These are phyloP conservation scores for Bathelium albidoporum DNA, from an alignment of 495 filamentous ascomycete genomes.

Conservation along the genomic window DNA sequence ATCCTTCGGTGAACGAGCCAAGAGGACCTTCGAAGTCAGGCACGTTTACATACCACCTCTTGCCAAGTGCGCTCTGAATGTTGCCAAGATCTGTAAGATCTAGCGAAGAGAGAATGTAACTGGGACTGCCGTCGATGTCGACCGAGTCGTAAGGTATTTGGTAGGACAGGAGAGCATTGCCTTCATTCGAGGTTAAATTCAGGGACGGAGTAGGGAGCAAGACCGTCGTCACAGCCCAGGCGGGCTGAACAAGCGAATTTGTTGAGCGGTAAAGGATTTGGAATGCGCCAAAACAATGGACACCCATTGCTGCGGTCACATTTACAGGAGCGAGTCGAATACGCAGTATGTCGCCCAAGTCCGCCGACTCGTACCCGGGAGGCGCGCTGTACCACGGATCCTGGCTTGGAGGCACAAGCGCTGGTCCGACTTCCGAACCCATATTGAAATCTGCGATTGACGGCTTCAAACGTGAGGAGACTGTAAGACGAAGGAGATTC, in stretches of 20 bases:
- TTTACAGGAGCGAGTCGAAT: conserved; percentile 37
- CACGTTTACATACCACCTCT: conserved; percentile 39
- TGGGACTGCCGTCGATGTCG: conserved; percentile 27
- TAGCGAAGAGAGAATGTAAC: conserved; percentile 22
- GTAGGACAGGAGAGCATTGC: conserved; percentile 32
- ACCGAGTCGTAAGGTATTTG: conserved; percentile 38
- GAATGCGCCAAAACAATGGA: conserved; percentile 25
- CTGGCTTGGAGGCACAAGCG: conserved; percentile 25
- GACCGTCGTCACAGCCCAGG: conserved; percentile 42
- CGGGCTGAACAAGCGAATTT: conserved; percentile 33
- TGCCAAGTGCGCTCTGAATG: conserved; percentile 27
- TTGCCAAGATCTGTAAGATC: conserved; percentile 6
- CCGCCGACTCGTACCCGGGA: conserved; percentile 27
- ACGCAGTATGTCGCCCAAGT: conserved; percentile 38
- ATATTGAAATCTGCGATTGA: no score
- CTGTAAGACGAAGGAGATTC: no score
- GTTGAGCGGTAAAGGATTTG: conserved; percentile 46
- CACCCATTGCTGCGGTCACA: conserved; percentile 16
- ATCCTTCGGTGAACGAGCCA: conserved; percentile 35
- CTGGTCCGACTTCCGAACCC: not conserved
- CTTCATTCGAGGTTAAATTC: conserved; percentile 10
- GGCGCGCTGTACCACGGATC: conserved; percentile 43
- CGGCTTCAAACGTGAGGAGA: no score
- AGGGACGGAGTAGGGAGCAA: conserved; percentile 28
- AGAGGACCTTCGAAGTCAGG: conserved; percentile 41